Percentiles rank a stretch among this genome's conserved stretches.
These are phyloP conservation scores for Petrea volubilis DNA, from an alignment of 257 asterid genomes.

Conservation along the genomic window DNA sequence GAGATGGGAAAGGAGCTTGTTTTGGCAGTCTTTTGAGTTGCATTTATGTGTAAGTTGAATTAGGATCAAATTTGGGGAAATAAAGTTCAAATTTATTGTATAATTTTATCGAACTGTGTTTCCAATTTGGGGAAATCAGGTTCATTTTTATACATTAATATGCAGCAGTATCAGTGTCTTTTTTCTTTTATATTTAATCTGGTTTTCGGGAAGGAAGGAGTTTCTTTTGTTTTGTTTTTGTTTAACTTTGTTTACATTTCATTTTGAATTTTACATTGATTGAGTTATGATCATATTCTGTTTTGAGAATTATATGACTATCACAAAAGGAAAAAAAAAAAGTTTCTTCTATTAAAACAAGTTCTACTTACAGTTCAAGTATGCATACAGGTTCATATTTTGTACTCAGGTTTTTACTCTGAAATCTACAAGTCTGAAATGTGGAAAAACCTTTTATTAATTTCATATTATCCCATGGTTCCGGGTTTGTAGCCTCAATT, in stretches of 20 bases:
- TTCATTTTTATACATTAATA: neutral
- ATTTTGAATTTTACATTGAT: neutral
- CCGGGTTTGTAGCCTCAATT: neutral
- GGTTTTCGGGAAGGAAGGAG: neutral
- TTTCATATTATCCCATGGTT: neutral
- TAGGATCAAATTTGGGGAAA: slow-evolving; percentile 27
- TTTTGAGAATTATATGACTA: neutral
- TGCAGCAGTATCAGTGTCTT: neutral
- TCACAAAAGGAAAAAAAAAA: neutral
- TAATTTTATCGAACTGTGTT: slow-evolving; percentile 7
- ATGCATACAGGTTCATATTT: neutral
- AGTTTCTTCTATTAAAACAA: neutral
- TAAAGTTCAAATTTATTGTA: neutral
- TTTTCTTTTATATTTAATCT: neutral
- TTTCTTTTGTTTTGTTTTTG: neutral
- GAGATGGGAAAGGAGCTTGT: slow-evolving; percentile 13
- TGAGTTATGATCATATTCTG: slow-evolving; percentile 7
- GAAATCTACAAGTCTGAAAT: neutral
- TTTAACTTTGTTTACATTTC: neutral
- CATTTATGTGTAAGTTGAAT: neutral
- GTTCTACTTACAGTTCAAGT: neutral
- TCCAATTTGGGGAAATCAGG: slow-evolving; percentile 23
- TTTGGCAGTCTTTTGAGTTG: slow-evolving; percentile 12
- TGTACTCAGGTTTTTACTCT: neutral
- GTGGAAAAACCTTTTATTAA: neutral